These are phyloP conservation scores for Bidens hawaiensis DNA, from an alignment of 140 eudicot genomes.

Conservation along the genomic window DNA sequence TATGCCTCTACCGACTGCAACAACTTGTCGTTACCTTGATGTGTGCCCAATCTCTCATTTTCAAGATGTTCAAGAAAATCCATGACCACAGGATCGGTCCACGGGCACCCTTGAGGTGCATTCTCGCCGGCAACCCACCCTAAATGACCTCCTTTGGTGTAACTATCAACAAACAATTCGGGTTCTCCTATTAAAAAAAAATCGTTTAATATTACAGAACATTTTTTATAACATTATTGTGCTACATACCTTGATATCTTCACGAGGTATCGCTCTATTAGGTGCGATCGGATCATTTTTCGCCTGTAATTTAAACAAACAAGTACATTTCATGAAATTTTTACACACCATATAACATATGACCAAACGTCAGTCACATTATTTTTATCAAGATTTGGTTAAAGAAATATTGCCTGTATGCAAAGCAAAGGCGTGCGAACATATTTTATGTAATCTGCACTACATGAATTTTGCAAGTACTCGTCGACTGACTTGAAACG, in stretches of 20 bases:
- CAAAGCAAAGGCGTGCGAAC: slow-evolving; percentile 77
- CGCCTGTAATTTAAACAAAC: slow-evolving; percentile 46
- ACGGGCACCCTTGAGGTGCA: slow-evolving; percentile 83
- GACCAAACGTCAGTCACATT: neutral
- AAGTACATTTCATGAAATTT: neutral
- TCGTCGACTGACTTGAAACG: slow-evolving; percentile 94
- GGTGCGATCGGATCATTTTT: slow-evolving; percentile 97
- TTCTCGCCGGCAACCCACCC: slow-evolving; percentile 94
- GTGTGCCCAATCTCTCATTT: slow-evolving; percentile 19
- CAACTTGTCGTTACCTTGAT: slow-evolving; percentile 1
- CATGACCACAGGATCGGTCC: slow-evolving; percentile 93
- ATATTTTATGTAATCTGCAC: slow-evolving; percentile 65
- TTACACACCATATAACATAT: neutral
- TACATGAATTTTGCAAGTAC: slow-evolving; percentile 77
- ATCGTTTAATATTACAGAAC: neutral
- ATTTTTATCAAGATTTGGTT: neutral
- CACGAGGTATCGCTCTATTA: slow-evolving; percentile 80
- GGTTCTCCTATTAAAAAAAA: slow-evolving; percentile 43
- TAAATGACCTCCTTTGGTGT: slow-evolving; percentile 93
- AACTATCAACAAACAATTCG: slow-evolving; percentile 65
- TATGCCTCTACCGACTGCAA: slow-evolving; percentile 15
- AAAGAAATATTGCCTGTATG: slow-evolving; percentile 57
- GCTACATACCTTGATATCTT: slow-evolving; percentile 68
- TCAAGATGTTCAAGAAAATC: slow-evolving; percentile 73
- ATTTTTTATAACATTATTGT: neutral